Percentiles rank a stretch among this genome's conserved stretches.
Conservation (phyloP, 192 early-diverging fungal species). For the Linnemannia zychae region DNA sequence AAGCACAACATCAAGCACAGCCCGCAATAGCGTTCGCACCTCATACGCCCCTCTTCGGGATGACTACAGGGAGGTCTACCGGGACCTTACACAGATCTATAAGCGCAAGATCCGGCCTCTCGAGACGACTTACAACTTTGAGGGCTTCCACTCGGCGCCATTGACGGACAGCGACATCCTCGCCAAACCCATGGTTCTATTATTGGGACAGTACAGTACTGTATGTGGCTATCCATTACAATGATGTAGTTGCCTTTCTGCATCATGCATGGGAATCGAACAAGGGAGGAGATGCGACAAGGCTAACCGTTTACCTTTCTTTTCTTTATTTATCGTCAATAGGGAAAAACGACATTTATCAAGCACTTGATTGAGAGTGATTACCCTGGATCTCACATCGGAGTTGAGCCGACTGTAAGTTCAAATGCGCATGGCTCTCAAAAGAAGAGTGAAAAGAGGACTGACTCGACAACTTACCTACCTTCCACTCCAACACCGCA, state of each 20-base stretch:
- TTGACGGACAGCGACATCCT: constrained; percentile 85
- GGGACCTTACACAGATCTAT: constrained; percentile 76
- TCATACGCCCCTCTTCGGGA: constrained; percentile 34
- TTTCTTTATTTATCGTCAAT: constrained; percentile 1
- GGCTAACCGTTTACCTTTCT: neutral
- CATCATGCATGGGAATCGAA: neutral
- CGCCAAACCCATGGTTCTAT: constrained; percentile 91
- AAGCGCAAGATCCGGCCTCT: constrained; percentile 79
- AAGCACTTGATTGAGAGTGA: constrained; percentile 82
- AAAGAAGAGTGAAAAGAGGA: neutral
- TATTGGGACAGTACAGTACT: constrained; percentile 91
- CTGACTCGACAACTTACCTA: neutral
- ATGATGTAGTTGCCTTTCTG: neutral
- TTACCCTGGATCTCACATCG: constrained; percentile 87
- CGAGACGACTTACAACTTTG: constrained; percentile 82
- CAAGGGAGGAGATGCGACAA: neutral
- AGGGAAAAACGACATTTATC: constrained; percentile 87
- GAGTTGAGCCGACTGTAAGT: constrained; percentile 85
- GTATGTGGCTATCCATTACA: constrained; percentile 27
- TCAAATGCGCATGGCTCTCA: neutral
- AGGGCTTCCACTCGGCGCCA: constrained; percentile 84
- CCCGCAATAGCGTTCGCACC: neutral
- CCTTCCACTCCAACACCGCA: neutral
- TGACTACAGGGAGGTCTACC: constrained; percentile 70
- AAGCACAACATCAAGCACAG: neutral